These are phyloP conservation scores for Pyrus pyrifolia DNA, from an alignment of 306 rosid genomes.

Conservation along the genomic window DNA sequence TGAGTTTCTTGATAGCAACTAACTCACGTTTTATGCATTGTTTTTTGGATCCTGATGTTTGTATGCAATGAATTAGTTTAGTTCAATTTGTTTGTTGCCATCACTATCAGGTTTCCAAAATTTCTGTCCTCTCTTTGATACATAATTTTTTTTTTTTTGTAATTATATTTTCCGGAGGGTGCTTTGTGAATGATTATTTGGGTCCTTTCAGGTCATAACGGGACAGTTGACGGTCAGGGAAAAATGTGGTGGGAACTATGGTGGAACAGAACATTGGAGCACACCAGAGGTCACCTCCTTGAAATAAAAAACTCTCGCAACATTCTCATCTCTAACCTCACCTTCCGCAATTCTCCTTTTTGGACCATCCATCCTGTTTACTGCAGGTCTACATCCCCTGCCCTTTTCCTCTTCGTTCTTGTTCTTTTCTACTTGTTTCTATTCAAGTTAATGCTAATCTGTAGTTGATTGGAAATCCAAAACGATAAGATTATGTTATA, in stretches of 20 bases:
- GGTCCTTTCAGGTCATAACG: slow-evolving; percentile 67
- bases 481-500: not conserved
- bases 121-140: not conserved
- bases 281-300: slow-evolving; percentile 93
- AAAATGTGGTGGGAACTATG: slow-evolving; percentile 97
- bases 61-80: not conserved
- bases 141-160: not conserved
- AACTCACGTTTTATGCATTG: not conserved
- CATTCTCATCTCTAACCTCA: slow-evolving; percentile 78
- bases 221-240: slow-evolving; percentile 89
- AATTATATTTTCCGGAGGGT: not conserved
- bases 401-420: not conserved
- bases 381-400: slow-evolving; percentile 52
- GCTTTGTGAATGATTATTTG: not conserved
- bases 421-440: not conserved
- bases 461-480: not conserved
- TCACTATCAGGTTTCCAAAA: not conserved
- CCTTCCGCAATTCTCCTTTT: slow-evolving; percentile 83
- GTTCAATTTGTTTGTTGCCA: not conserved
- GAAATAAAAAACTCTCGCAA: slow-evolving; percentile 74
- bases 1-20: not conserved
- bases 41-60: not conserved
- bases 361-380: slow-evolving; percentile 98
- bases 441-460: not conserved
- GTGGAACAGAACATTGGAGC: slow-evolving; percentile 87